Conservation (phyloP, 169 alveolate species). For the Cryptosporidium sp. region DNA sequence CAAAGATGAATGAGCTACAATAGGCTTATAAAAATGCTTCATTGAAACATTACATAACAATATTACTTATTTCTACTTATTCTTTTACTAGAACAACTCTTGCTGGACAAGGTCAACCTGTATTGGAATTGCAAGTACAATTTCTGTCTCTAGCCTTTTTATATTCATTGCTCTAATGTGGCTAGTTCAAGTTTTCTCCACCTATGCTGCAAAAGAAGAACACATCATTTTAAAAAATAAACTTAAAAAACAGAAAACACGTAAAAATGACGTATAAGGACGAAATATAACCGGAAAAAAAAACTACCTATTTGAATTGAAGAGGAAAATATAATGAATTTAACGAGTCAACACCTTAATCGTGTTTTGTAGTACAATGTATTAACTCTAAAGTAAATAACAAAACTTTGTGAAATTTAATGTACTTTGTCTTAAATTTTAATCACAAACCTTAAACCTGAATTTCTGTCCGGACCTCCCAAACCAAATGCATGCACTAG, state of each 20-base stretch:
- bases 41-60: background rate
- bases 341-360: background rate
- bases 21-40: background rate
- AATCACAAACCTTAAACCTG: background rate
- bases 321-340: background rate
- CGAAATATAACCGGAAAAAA: too few relatives aligned
- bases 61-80: background rate
- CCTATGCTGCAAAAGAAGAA: conserved; percentile 46
- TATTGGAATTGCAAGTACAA: conserved; percentile 54
- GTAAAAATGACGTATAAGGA: background rate
- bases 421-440: too few relatives aligned
- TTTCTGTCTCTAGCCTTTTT: conserved; percentile 22
- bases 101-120: conserved; percentile 64
- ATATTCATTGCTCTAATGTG: conserved; percentile 23
- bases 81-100: background rate
- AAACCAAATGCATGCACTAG: background rate
- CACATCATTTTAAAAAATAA: background rate
- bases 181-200: conserved; percentile 30
- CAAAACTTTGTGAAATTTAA: background rate
- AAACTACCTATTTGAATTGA: background rate
- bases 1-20: background rate
- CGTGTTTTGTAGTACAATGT: background rate
- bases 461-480: background rate
- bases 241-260: background rate
- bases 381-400: too few relatives aligned